phyloP scores from a whole-genome alignment of 495 filamentous ascomycete genomes.

The Podospora anserina region DNA sequence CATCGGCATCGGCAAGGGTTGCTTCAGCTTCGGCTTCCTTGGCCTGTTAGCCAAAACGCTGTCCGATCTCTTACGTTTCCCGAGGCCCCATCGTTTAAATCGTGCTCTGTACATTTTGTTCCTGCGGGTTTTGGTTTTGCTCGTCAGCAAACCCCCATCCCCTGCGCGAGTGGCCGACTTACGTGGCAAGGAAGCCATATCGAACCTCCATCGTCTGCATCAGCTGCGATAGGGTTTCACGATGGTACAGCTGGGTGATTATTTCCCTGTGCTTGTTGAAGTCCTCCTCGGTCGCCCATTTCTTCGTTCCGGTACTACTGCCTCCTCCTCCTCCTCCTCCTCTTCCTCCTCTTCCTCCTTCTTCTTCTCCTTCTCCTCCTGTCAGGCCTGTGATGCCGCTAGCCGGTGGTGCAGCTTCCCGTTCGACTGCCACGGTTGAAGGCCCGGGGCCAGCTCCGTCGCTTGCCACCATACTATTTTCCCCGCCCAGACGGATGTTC shows the following conservation, averaged over 20 bases:
- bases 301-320: not conserved
- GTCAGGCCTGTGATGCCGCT: not conserved
- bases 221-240: slow-evolving; percentile 1
- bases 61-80: not conserved
- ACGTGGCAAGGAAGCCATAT: slow-evolving; percentile 7
- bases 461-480: not conserved
- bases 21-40: slow-evolving; percentile 2
- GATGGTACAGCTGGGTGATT: slow-evolving; percentile 4
- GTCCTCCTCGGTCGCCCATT: slow-evolving; percentile 11
- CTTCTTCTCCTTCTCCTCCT: too few relatives aligned
- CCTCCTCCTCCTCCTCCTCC: not conserved
- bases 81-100: slow-evolving; percentile 9
- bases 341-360: too few relatives aligned
- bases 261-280: not conserved
- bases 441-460: not conserved
- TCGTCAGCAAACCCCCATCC: not conserved
- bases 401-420: not conserved
- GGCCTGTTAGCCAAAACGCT: not conserved
- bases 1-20: not conserved
- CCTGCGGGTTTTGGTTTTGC: not conserved
- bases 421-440: not conserved
- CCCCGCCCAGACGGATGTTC: not conserved
- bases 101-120: slow-evolving; percentile 11
- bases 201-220: slow-evolving; percentile 4
- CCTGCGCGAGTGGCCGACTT: not conserved